Evolutionary conservation across 176 grass and related monocot species (phyloP).

Genomic region (Lolium multiflorum): DNA sequence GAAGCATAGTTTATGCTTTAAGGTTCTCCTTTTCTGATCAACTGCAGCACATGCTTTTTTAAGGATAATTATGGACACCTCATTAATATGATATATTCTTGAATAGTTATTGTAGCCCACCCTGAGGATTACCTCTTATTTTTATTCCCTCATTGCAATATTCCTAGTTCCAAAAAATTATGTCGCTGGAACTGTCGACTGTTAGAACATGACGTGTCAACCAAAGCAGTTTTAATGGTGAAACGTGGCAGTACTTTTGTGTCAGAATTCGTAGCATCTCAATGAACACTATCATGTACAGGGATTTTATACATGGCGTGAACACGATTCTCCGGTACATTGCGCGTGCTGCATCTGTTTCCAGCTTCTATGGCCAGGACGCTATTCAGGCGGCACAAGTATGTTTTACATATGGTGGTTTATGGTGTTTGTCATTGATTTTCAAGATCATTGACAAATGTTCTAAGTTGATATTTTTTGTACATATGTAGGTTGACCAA

Average conservation of each 20-base stretch:
- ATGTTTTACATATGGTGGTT: constrained; percentile 23
- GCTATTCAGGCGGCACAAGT: constrained; percentile 73
- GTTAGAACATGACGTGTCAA: constrained; percentile 11
- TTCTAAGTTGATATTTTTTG: constrained; percentile 33
- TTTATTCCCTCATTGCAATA: background rate
- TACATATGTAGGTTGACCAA: constrained; percentile 72
- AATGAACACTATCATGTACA: constrained; percentile 40
- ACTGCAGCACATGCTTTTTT: background rate
- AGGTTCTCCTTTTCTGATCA: background rate
- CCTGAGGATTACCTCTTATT: constrained; percentile 20
- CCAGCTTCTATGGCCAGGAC: constrained; percentile 26
- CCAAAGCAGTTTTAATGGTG: background rate
- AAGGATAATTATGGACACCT: background rate
- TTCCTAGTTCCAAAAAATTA: background rate
- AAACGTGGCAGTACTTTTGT: background rate
- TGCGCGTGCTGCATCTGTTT: constrained; percentile 55
- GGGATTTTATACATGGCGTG: constrained; percentile 66
- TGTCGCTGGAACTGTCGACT: background rate
- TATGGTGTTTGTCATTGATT: background rate
- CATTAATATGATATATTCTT: background rate
- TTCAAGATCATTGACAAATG: background rate
- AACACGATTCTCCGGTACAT: constrained; percentile 74
- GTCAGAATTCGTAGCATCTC: constrained; percentile 3
- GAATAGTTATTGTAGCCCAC: background rate
- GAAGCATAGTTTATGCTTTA: background rate